phyloP scores from a whole-genome alignment of 805 yeast genomes.

The Barnettozyma wickerhamii region DNA sequence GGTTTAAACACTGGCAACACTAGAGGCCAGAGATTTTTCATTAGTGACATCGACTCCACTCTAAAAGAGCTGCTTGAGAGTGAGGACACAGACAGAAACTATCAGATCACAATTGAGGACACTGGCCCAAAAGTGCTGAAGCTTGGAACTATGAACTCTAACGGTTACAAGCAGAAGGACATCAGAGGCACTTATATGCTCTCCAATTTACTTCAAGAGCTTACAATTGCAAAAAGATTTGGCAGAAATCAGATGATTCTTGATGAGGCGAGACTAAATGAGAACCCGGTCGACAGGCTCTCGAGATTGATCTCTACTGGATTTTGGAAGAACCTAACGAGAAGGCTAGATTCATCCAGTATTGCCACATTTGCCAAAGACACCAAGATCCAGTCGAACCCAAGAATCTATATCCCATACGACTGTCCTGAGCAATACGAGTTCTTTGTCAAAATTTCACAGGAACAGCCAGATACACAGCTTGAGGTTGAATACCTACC shows the following conservation, averaged over 20 bases:
- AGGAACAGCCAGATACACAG: constrained; percentile 47
- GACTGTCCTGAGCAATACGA: constrained; percentile 67
- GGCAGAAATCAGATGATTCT: constrained; percentile 75
- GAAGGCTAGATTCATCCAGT: constrained; percentile 59
- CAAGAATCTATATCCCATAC: constrained; percentile 75
- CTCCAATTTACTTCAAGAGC: constrained; percentile 80
- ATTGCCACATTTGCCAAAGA: constrained; percentile 72
- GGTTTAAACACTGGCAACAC: constrained; percentile 26
- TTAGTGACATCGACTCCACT: constrained; percentile 71
- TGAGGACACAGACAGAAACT: constrained; percentile 84
- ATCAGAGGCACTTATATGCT: constrained; percentile 88
- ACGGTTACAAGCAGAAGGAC: constrained; percentile 69
- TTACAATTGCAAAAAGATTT: constrained; percentile 77
- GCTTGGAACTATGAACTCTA: constrained; percentile 79
- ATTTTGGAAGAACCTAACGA: constrained; percentile 78
- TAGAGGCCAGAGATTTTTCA: constrained; percentile 49
- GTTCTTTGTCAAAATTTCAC: constrained; percentile 54
- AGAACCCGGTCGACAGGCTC: constrained; percentile 80
- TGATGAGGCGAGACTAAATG: constrained; percentile 80
- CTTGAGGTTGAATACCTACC: constrained; percentile 81
- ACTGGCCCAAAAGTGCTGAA: constrained; percentile 78
- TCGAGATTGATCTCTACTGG: constrained; percentile 66
- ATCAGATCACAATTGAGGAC: constrained; percentile 82
- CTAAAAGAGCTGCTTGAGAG: constrained; percentile 59
- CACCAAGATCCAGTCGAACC: constrained; percentile 67